Evolutionary conservation across 208 protist genomes (phyloP).

Genomic region (Acanthamoeba castellanii): DNA sequence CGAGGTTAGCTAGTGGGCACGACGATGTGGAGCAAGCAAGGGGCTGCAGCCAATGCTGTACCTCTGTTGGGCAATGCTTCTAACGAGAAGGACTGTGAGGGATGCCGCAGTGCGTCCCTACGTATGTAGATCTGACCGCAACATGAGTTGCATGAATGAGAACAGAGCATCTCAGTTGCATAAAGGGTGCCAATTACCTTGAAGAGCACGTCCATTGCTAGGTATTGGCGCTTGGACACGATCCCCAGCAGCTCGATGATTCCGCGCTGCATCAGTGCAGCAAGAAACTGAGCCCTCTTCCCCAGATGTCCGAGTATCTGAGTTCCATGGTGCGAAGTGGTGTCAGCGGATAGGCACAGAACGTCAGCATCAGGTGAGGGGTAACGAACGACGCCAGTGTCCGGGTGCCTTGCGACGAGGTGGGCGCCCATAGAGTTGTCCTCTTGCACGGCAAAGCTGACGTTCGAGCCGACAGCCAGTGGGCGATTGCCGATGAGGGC

Average conservation of each 20-base stretch:
- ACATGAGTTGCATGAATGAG: neutral
- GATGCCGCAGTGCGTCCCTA: neutral
- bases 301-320: slow-evolving; percentile 10
- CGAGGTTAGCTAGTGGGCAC: too few relatives aligned
- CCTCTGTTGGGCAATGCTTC: neutral
- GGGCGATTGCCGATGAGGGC: slow-evolving; percentile 27
- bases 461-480: neutral
- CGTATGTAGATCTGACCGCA: neutral
- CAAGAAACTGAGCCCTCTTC: slow-evolving; percentile 17
- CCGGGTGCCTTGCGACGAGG: neutral
- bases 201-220: neutral
- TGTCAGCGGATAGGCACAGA: too few relatives aligned
- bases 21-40: too few relatives aligned
- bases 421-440: neutral
- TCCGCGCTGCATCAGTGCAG: neutral
- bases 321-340: too few relatives aligned
- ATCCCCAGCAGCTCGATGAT: slow-evolving; percentile 3
- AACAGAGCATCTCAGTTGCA: neutral
- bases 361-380: neutral
- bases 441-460: neutral
- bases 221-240: neutral
- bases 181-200: neutral
- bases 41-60: too few relatives aligned
- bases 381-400: neutral
- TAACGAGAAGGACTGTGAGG: neutral